These are phyloP conservation scores for Saccharum spontaneum DNA, from an alignment of 176 grass and related monocot genomes.

Conservation along the genomic window DNA sequence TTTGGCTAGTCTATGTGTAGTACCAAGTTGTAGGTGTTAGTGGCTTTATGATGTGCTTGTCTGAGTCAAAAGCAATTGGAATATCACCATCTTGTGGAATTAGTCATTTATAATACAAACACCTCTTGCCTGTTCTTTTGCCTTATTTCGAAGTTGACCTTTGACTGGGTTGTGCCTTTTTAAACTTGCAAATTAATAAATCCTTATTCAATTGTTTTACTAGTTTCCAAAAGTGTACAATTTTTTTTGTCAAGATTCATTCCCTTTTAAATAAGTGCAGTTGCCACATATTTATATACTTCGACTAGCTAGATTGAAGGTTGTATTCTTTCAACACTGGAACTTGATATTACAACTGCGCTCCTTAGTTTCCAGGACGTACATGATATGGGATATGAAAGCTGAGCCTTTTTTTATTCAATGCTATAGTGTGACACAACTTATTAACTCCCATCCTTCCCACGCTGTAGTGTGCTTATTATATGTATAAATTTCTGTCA, in stretches of 20 bases:
- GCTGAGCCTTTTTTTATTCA: not conserved
- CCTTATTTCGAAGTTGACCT: not conserved
- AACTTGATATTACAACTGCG: no score
- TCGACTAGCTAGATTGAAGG: no score
- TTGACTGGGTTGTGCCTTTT: not conserved
- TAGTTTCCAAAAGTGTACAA: no score
- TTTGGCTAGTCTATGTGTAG: not conserved
- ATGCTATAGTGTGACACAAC: not conserved
- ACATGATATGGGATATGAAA: no score
- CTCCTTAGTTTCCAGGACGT: no score
- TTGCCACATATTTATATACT: no score
- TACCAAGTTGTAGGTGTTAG: not conserved
- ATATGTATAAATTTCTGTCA: not conserved
- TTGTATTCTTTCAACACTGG: no score
- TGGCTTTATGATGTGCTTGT: constrained; percentile 15
- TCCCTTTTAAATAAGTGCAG: no score
- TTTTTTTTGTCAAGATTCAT: no score
- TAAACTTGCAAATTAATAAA: not conserved
- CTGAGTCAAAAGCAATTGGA: constrained; percentile 12
- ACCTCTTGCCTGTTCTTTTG: not conserved
- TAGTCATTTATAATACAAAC: not conserved
- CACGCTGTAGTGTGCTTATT: not conserved
- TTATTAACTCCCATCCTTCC: not conserved
- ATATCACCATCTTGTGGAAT: not conserved
- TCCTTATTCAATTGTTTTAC: not conserved